A percentile compares a stretch with the other conserved stretches of the same genome.
Evolutionary conservation across 129 eudicot genomes (phyloP).

Genomic region (Chrysanthemum lavandulifolium): DNA sequence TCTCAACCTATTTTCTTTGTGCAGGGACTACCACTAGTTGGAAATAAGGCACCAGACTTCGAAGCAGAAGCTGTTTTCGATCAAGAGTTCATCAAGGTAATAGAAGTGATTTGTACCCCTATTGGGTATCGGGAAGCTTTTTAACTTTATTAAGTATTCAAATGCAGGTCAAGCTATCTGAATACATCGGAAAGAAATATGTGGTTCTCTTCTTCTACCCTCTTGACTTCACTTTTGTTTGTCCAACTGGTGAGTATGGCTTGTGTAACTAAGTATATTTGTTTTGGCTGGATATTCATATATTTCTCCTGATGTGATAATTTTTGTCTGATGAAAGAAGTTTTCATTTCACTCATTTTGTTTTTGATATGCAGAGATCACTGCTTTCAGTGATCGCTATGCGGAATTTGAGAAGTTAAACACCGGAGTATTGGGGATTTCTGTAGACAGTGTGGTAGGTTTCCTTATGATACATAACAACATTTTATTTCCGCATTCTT

Average conservation of each 20-base stretch:
- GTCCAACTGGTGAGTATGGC: conserved; percentile 71
- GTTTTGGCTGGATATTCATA: neutral
- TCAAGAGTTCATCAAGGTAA: conserved; percentile 79
- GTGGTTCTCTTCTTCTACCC: conserved; percentile 96
- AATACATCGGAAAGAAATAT: conserved; percentile 86
- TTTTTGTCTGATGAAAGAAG: neutral
- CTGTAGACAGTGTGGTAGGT: conserved; percentile 94
- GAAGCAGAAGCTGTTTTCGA: conserved; percentile 85
- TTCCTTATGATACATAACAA: neutral
- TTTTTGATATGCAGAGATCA: conserved; percentile 61
- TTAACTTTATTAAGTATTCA: neutral
- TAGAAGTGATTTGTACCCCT: neutral
- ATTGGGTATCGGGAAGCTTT: neutral
- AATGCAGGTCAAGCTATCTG: conserved; percentile 90
- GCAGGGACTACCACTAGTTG: conserved; percentile 66
- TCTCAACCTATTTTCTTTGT: neutral
- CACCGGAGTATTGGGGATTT: conserved; percentile 87
- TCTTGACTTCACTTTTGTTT: conserved; percentile 93
- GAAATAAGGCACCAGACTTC: conserved; percentile 66
- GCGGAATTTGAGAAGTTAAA: conserved; percentile 82
- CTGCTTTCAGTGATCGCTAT: conserved; percentile 97
- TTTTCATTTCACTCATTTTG: conserved; percentile 6
- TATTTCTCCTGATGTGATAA: neutral
- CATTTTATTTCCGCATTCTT: neutral
- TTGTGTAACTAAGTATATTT: too few species aligned